A percentile compares a stretch with the other conserved stretches of the same genome.
These are phyloP conservation scores for Haematococcus lacustris DNA, from an alignment of 139 green algal genomes.

Conservation along the genomic window DNA sequence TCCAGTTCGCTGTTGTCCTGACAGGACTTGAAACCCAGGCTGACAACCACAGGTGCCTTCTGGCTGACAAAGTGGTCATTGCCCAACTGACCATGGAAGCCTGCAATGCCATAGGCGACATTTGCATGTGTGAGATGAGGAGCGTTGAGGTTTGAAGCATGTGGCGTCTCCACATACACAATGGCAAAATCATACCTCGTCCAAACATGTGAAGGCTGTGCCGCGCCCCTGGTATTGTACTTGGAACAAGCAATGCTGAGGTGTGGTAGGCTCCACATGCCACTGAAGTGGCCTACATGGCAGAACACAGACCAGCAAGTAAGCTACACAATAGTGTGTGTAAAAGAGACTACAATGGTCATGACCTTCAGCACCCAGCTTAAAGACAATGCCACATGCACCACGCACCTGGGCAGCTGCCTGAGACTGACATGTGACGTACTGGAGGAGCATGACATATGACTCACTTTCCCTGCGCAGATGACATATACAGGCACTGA, in stretches of 20 bases:
- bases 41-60: conserved; percentile 15
- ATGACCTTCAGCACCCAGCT: too few relatives aligned
- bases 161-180: too few relatives aligned
- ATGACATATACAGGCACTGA: too few relatives aligned
- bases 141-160: too few relatives aligned
- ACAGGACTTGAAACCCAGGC: conserved; percentile 38
- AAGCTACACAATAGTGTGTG: too few relatives aligned
- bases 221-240: not conserved
- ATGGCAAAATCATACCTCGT: too few relatives aligned
- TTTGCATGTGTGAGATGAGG: too few relatives aligned
- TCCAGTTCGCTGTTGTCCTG: conserved; percentile 33
- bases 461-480: conserved; percentile 53
- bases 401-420: conserved; percentile 51
- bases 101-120: conserved; percentile 17
- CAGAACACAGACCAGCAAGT: not conserved
- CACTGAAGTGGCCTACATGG: conserved; percentile 50
- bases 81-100: conserved; percentile 81
- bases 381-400: too few relatives aligned
- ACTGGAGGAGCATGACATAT: conserved; percentile 56
- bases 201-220: conserved; percentile 41
- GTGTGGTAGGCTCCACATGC: conserved; percentile 66
- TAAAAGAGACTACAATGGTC: too few relatives aligned
- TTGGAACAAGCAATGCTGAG: conserved; percentile 38
- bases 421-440: conserved; percentile 56
- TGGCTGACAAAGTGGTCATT: conserved; percentile 29